Percentiles rank a stretch among this genome's conserved stretches.
These are phyloP conservation scores for Gossypium longicalyx DNA, from an alignment of 345 rosid species.

Conservation along the genomic window DNA sequence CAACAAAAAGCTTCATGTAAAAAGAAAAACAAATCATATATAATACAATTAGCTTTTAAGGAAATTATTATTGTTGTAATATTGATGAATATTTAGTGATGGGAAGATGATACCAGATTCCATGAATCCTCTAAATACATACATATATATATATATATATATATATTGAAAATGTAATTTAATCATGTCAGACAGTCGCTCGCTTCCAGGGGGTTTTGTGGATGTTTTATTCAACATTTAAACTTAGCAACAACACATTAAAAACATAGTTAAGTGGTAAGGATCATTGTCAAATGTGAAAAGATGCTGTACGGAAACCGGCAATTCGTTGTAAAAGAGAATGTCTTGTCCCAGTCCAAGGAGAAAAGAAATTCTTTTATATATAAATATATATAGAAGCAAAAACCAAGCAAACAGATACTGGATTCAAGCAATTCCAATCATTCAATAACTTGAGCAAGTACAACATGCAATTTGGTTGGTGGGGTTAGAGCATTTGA, in stretches of 20 bases:
- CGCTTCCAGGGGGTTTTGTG: background rate
- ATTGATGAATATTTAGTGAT: too few species aligned
- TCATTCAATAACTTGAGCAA: conserved; percentile 7
- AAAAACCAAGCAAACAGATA: conserved; percentile 4
- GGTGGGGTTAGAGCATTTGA: conserved; percentile 1
- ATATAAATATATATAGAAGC: too few species aligned
- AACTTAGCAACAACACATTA: background rate
- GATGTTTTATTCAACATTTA: background rate
- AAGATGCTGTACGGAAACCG: background rate
- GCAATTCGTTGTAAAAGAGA: background rate
- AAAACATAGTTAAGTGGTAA: background rate
- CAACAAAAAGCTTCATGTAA: background rate
- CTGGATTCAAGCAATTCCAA: conserved; percentile 5
- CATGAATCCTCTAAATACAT: background rate
- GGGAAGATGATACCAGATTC: background rate
- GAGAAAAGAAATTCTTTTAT: background rate
- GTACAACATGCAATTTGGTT: conserved; percentile 1
- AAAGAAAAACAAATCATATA: background rate
- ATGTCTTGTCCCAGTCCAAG: conserved; percentile 7
- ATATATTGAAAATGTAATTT: too few species aligned
- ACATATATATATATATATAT: too few species aligned
- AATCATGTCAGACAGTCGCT: background rate
- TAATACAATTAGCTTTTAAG: background rate
- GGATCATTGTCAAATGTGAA: conserved; percentile 9
- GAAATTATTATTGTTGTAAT: background rate